Evolutionary conservation across 208 protist species (phyloP).

Genomic region (Leishmania tropica): DNA sequence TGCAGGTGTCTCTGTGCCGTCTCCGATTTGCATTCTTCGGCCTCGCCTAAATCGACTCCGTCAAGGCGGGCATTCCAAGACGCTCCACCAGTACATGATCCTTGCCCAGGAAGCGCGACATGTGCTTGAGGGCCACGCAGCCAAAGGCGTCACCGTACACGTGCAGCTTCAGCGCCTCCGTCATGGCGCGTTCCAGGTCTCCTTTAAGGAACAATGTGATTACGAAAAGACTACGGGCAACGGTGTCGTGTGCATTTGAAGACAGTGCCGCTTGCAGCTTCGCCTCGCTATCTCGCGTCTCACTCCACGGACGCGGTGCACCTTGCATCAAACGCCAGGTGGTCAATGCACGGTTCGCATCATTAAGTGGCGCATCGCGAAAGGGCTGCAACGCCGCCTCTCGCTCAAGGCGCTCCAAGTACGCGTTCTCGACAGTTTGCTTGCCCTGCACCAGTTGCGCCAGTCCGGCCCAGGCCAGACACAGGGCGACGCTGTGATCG

Average conservation of each 20-base stretch:
- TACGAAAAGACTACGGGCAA: constrained; percentile 62
- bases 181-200: constrained; percentile 84
- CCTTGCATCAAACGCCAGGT: constrained; percentile 45
- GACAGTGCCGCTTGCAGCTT: constrained; percentile 44
- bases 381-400: constrained; percentile 29
- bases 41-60: background rate
- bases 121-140: constrained; percentile 48
- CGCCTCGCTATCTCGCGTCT: constrained; percentile 58
- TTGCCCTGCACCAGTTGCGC: constrained; percentile 70
- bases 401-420: constrained; percentile 37
- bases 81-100: constrained; percentile 55
- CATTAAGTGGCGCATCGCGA: constrained; percentile 49
- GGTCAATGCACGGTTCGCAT: constrained; percentile 51
- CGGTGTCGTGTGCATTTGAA: constrained; percentile 39
- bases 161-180: constrained; percentile 83
- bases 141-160: constrained; percentile 53
- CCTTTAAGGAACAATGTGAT: constrained; percentile 80
- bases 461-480: constrained; percentile 67
- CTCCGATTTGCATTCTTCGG: background rate
- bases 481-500: constrained; percentile 63
- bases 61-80: constrained; percentile 25
- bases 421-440: constrained; percentile 26
- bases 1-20: background rate
- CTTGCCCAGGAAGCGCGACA: constrained; percentile 62
- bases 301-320: constrained; percentile 46